Conservation (phyloP, 257 asterid genomes). For the Cynanchum wilfordii region DNA sequence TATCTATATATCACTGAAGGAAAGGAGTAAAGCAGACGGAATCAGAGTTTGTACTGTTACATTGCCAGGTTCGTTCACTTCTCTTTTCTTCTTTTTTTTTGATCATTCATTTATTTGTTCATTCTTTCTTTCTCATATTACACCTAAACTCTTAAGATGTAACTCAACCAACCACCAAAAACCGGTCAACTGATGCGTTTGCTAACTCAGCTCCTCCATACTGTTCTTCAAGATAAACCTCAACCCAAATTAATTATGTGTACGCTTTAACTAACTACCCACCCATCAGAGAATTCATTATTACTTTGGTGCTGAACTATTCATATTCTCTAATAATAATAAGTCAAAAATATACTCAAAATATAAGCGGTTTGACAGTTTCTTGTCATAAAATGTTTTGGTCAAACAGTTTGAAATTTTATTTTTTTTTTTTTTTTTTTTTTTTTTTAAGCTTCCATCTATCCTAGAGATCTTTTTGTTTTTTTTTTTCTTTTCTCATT, state of each 20-base stretch:
- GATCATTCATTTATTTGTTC: not conserved
- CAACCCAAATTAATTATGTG: not conserved
- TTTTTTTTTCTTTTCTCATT: no score
- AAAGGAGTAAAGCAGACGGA: not conserved
- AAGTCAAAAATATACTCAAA: no score
- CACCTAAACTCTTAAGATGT: constrained; percentile 12
- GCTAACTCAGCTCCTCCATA: constrained; percentile 1
- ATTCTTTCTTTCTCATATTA: not conserved
- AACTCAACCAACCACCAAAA: constrained; percentile 10
- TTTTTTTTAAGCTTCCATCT: not conserved
- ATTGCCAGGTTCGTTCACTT: not conserved
- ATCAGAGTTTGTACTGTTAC: not conserved
- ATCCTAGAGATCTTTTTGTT: no score
- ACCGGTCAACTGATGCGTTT: not conserved
- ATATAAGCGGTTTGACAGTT: no score
- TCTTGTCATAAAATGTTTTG: no score
- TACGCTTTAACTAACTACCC: no score
- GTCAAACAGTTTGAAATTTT: no score
- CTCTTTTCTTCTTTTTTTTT: not conserved
- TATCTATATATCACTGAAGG: not conserved
- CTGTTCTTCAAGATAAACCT: not conserved
- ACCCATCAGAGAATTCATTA: no score
- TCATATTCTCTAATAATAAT: no score
- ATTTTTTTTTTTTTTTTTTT: no score
- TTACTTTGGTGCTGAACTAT: no score